Evolutionary conservation across 73 alveolate species (phyloP).

Genomic region (Tetrahymena thermophila): DNA sequence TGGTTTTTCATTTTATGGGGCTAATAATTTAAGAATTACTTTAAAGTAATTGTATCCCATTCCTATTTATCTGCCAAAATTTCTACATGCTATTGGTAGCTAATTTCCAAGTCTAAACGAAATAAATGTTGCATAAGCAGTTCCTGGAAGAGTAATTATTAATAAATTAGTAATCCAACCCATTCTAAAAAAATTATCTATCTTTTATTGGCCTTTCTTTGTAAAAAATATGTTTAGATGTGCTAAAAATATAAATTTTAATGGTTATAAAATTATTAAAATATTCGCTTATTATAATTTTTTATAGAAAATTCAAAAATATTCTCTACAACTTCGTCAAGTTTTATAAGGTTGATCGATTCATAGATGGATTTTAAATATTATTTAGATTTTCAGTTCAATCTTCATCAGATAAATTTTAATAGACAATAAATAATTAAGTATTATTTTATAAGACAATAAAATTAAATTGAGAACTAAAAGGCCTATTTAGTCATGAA

Average conservation of each 20-base stretch:
- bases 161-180: neutral
- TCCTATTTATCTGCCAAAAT: slow-evolving; percentile 46
- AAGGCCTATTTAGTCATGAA: too few relatives aligned
- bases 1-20: slow-evolving; percentile 49
- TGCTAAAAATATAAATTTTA: too few relatives aligned
- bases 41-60: slow-evolving; percentile 59
- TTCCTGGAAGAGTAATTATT: neutral
- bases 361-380: neutral
- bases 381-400: neutral
- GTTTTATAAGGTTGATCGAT: neutral
- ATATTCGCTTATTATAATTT: neutral
- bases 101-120: slow-evolving; percentile 51
- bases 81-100: slow-evolving; percentile 48
- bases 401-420: neutral
- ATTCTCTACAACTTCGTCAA: neutral
- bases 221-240: too few relatives aligned
- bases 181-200: neutral
- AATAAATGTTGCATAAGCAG: slow-evolving; percentile 20
- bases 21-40: slow-evolving; percentile 25
- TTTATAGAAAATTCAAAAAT: neutral
- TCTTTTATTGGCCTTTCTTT: too few relatives aligned
- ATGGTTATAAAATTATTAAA: neutral
- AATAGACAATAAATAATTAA: too few relatives aligned
- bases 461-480: too few relatives aligned
- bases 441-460: too few relatives aligned